A percentile compares a stretch with the other conserved stretches of the same genome.
phyloP scores from a whole-genome alignment of 225 moss, liverwort and hornwort genomes.

The Marchantia polymorpha region DNA sequence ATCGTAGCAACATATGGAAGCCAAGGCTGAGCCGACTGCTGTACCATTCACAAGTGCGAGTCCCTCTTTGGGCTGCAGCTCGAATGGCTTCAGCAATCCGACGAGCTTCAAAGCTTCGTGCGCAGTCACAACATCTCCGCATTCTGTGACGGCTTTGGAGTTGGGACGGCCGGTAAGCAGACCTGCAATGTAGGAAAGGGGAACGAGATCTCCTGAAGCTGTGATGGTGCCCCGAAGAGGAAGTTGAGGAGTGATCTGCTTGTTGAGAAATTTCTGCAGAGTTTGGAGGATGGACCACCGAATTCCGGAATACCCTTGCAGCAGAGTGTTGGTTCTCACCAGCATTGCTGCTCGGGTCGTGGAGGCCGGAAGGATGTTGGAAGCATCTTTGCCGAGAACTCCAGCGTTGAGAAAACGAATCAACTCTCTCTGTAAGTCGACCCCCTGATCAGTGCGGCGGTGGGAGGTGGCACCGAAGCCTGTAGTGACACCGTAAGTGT shows the following conservation, averaged over 20 bases:
- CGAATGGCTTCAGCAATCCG: slow-evolving; percentile 30
- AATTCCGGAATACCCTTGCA: slow-evolving; percentile 44
- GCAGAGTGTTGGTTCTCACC: slow-evolving; percentile 41
- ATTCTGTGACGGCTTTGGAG: slow-evolving; percentile 25
- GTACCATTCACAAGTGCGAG: slow-evolving; percentile 36
- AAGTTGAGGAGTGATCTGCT: slow-evolving; percentile 53
- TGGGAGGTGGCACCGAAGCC: slow-evolving; percentile 47
- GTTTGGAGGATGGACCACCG: slow-evolving; percentile 49
- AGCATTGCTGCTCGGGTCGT: slow-evolving; percentile 46
- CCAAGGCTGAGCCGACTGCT: slow-evolving; percentile 29
- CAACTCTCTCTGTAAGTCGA: slow-evolving; percentile 33
- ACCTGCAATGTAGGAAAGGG: slow-evolving; percentile 44
- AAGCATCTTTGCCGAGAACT: slow-evolving; percentile 31
- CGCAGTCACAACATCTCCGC: slow-evolving; percentile 21
- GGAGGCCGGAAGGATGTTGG: slow-evolving; percentile 27
- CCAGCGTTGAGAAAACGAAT: slow-evolving; percentile 43
- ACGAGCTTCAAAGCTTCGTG: slow-evolving; percentile 25
- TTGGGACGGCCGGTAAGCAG: slow-evolving; percentile 25
- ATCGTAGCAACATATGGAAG: slow-evolving; percentile 30
- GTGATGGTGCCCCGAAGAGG: slow-evolving; percentile 46
- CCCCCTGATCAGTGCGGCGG: slow-evolving; percentile 39
- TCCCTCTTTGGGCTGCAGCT: slow-evolving; percentile 35
- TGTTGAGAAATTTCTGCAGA: slow-evolving; percentile 54
- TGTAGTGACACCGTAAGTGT: slow-evolving; percentile 41
- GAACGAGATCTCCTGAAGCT: slow-evolving; percentile 40